A percentile compares a stretch with the other conserved stretches of the same genome.
phyloP scores from a whole-genome alignment of 2,329 filamentous ascomycete genomes.

The Arthrocladium fulminans region DNA sequence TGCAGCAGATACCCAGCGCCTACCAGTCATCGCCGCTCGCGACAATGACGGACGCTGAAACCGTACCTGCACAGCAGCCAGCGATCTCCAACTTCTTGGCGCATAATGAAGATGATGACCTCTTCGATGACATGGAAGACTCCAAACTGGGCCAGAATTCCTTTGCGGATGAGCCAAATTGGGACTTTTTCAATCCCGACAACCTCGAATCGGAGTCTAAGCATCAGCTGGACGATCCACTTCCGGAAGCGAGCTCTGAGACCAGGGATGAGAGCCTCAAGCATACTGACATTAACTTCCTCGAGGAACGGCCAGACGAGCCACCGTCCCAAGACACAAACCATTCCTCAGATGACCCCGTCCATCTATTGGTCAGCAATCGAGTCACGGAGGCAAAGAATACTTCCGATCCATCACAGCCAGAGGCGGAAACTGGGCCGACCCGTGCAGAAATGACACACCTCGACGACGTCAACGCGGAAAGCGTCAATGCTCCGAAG shows the following conservation, averaged over 20 bases:
- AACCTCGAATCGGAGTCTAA: slow-evolving; percentile 24
- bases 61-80: slow-evolving; percentile 17
- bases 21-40: slow-evolving; percentile 29
- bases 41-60: slow-evolving; percentile 23
- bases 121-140: slow-evolving; percentile 50
- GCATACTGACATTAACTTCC: not conserved
- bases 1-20: slow-evolving; percentile 18
- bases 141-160: slow-evolving; percentile 45
- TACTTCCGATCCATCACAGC: too few species aligned
- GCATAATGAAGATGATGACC: slow-evolving; percentile 38
- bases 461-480: not conserved
- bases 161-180: slow-evolving; percentile 52
- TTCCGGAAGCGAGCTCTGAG: not conserved
- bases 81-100: slow-evolving; percentile 10
- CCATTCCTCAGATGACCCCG: too few species aligned
- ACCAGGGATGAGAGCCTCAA: not conserved
- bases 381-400: too few species aligned
- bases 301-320: too few species aligned
- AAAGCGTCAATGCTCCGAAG: not conserved
- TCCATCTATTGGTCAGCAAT: too few species aligned
- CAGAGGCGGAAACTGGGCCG: too few species aligned
- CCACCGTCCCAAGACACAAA: too few species aligned
- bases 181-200: slow-evolving; percentile 56
- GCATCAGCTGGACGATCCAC: slow-evolving; percentile 20
- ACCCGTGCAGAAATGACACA: too few species aligned